These are phyloP conservation scores for Diaporthe helianthi DNA, from an alignment of 2,329 filamentous ascomycete genomes.

Conservation along the genomic window DNA sequence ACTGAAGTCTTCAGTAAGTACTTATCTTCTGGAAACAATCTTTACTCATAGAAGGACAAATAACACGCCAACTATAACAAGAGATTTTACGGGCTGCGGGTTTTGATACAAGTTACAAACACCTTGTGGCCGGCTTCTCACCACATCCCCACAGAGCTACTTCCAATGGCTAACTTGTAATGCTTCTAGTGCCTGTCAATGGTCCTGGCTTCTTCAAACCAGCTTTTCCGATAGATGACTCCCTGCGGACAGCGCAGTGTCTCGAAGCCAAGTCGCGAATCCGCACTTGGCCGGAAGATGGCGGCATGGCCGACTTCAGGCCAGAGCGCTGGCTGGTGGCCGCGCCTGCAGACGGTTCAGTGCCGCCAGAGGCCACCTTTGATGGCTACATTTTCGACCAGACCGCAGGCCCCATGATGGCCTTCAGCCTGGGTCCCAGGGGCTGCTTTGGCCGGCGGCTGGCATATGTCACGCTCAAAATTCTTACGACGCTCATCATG, in stretches of 20 bases:
- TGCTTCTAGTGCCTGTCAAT: constrained; percentile 30
- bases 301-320: not conserved
- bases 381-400: constrained; percentile 35
- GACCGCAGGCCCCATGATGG: constrained; percentile 39
- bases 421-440: constrained; percentile 39
- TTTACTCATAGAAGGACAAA: too few species aligned
- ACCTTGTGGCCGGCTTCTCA: too few species aligned
- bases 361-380: constrained; percentile 3
- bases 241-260: not conserved
- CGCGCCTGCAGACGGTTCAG: not conserved
- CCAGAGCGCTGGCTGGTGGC: constrained; percentile 7
- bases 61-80: too few species aligned
- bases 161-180: too few species aligned
- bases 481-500: constrained; percentile 37
- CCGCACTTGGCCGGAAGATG: constrained; percentile 1
- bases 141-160: too few species aligned
- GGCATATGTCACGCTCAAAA: constrained; percentile 41
- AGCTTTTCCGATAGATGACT: not conserved
- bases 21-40: too few species aligned
- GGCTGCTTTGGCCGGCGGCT: constrained; percentile 41
- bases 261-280: constrained; percentile 6
- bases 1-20: constrained; percentile 36
- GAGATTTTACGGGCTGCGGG: too few species aligned
- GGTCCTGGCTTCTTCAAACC: constrained; percentile 24
- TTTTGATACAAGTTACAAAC: too few species aligned